Evolutionary conservation across 306 rosid genomes (phyloP).

Genomic region (Fagus crenata): DNA sequence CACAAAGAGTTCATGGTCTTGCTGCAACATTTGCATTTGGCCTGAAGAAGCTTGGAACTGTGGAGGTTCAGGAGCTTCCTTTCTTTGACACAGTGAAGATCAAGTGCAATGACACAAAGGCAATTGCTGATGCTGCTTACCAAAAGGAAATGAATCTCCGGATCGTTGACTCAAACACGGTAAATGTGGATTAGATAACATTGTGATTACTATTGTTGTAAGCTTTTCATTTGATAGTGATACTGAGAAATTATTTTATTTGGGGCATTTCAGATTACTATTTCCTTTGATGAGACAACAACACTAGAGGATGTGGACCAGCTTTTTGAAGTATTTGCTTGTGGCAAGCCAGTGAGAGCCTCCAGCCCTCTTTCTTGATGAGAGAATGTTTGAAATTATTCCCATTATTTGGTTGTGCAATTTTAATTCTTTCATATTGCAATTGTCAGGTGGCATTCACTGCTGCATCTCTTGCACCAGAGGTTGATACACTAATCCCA

Average conservation of each 20-base stretch:
- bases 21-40: slow-evolving; percentile 88
- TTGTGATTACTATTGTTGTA: too few relatives aligned
- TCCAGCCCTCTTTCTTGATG: slow-evolving; percentile 10
- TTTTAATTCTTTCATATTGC: slow-evolving; percentile 15
- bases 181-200: slow-evolving; percentile 34
- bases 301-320: slow-evolving; percentile 90
- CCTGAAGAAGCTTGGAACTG: slow-evolving; percentile 80
- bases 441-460: slow-evolving; percentile 73
- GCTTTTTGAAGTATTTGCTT: slow-evolving; percentile 76
- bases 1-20: slow-evolving; percentile 88
- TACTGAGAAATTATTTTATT: neutral
- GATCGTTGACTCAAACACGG: slow-evolving; percentile 74
- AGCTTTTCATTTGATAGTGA: too few relatives aligned
- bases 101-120: slow-evolving; percentile 63
- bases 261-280: slow-evolving; percentile 71
- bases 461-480: slow-evolving; percentile 90
- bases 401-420: too few relatives aligned
- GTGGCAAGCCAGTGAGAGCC: slow-evolving; percentile 55
- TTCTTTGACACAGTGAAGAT: slow-evolving; percentile 94
- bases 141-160: slow-evolving; percentile 74
- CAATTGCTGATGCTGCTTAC: slow-evolving; percentile 70
- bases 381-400: neutral
- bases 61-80: slow-evolving; percentile 88
- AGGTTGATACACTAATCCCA: slow-evolving; percentile 66
- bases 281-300: slow-evolving; percentile 91